Conservation (phyloP, 805 yeast genomes). For the Candida xiaguanensis region DNA sequence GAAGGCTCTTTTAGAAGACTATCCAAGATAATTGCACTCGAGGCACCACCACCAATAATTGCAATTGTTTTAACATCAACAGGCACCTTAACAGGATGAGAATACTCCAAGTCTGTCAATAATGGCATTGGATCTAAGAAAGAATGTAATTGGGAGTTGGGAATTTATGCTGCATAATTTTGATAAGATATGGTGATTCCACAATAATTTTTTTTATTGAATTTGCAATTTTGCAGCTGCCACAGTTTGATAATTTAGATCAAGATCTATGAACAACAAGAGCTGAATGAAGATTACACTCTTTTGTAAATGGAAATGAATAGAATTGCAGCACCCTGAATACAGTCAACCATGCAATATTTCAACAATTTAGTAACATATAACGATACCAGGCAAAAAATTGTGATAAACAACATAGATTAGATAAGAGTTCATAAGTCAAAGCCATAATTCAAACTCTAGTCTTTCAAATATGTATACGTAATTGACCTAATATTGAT, state of each 20-base stretch:
- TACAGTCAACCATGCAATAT: too few species aligned
- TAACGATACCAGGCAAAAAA: too few species aligned
- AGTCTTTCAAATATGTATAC: too few species aligned
- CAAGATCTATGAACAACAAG: not conserved
- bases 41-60: slow-evolving; percentile 48
- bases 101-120: slow-evolving; percentile 6
- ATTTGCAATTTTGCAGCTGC: slow-evolving; percentile 2
- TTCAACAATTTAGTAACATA: too few species aligned
- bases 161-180: not conserved
- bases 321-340: too few species aligned
- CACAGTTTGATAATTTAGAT: slow-evolving; percentile 4
- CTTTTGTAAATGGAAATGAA: too few species aligned
- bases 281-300: too few species aligned
- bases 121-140: slow-evolving; percentile 5
- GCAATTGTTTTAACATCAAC: slow-evolving; percentile 28
- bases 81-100: slow-evolving; percentile 10
- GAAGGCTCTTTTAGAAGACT: slow-evolving; percentile 28
- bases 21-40: slow-evolving; percentile 42
- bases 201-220: slow-evolving; percentile 1
- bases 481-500: too few species aligned
- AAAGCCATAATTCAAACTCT: too few species aligned
- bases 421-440: too few species aligned
- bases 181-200: slow-evolving; percentile 2
- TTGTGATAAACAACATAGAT: too few species aligned
- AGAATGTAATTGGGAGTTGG: not conserved